Percentiles rank a stretch among this genome's conserved stretches.
These are phyloP conservation scores for Clonostachys rhizophaga DNA, from an alignment of 2,329 filamentous ascomycete genomes.

Conservation along the genomic window DNA sequence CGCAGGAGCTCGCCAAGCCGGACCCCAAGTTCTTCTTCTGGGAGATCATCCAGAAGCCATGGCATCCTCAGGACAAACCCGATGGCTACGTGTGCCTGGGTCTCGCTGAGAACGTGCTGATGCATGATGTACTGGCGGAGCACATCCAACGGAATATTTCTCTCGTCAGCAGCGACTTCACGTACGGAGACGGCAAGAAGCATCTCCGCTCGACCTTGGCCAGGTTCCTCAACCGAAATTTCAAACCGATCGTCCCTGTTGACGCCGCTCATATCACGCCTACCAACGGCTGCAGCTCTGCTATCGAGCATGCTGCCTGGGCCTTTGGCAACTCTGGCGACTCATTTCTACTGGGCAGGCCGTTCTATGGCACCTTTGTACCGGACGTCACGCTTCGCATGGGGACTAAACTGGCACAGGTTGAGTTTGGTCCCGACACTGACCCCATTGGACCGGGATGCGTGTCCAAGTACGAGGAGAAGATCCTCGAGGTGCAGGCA, in stretches of 20 bases:
- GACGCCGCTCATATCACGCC: constrained; percentile 24
- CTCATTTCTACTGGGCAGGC: constrained; percentile 31
- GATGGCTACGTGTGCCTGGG: constrained; percentile 43
- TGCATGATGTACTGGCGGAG: constrained; percentile 37
- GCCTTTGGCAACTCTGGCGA: constrained; percentile 31
- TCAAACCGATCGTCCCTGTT: constrained; percentile 19
- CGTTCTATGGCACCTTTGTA: constrained; percentile 42
- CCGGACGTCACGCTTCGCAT: constrained; percentile 36
- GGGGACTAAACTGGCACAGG: constrained; percentile 31
- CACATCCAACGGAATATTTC: constrained; percentile 32
- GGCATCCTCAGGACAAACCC: constrained; percentile 30
- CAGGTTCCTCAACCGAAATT: constrained; percentile 25
- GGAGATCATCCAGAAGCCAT: constrained; percentile 38
- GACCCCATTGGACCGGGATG: constrained; percentile 38
- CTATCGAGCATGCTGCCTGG: constrained; percentile 33
- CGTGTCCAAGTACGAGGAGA: constrained; percentile 30
- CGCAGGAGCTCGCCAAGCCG: constrained; percentile 16
- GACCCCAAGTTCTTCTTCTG: constrained; percentile 24
- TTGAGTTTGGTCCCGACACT: constrained; percentile 30
- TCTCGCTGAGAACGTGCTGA: constrained; percentile 46
- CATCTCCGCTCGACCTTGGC: constrained; percentile 21
- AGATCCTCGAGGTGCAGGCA: constrained; percentile 27
- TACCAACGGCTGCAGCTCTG: constrained; percentile 33
- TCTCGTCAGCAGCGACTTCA: constrained; percentile 21
- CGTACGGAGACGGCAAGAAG: constrained; percentile 34